phyloP scores from a whole-genome alignment of 2,329 filamentous ascomycete species.

The Chaetomium olivaceum region DNA sequence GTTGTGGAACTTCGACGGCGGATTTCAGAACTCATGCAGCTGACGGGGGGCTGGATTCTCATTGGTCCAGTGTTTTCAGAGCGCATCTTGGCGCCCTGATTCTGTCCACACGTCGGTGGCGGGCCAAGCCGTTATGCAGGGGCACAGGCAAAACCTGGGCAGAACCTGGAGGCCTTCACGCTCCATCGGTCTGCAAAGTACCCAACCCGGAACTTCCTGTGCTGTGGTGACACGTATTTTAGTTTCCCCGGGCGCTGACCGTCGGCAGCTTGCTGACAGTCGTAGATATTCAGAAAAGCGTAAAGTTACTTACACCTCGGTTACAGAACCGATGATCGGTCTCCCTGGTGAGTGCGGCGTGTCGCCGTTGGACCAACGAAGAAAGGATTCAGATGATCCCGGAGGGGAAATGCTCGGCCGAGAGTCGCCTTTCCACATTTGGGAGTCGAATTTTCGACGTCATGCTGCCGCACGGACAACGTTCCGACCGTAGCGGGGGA shows the following conservation, averaged over 20 bases:
- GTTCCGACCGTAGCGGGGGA: not conserved
- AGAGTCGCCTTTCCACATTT: not conserved
- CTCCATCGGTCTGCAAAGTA: not conserved
- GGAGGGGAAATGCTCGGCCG: not conserved
- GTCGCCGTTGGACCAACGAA: not conserved
- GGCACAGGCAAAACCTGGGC: slow-evolving; percentile 6
- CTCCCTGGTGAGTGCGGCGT: not conserved
- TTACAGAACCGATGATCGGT: not conserved
- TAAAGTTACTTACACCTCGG: not conserved
- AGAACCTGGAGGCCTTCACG: not conserved
- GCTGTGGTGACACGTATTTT: not conserved
- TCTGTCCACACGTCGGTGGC: not conserved
- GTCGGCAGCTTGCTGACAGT: not conserved
- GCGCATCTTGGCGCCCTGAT: slow-evolving; percentile 19
- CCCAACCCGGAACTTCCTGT: not conserved
- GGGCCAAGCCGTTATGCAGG: not conserved
- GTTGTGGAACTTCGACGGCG: slow-evolving; percentile 13
- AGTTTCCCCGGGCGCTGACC: not conserved
- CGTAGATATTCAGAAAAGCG: not conserved
- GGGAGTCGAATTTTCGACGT: not conserved
- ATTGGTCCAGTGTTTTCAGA: slow-evolving; percentile 32
- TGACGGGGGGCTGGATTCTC: slow-evolving; percentile 6
- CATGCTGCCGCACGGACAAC: not conserved
- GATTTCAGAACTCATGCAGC: slow-evolving; percentile 31
- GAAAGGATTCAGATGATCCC: slow-evolving; percentile 2